Evolutionary conservation across 2,329 filamentous ascomycete genomes (phyloP), one percentile per base, ranked within the genome.

Genomic region (Pyricularia pennisetigena): DNA sequence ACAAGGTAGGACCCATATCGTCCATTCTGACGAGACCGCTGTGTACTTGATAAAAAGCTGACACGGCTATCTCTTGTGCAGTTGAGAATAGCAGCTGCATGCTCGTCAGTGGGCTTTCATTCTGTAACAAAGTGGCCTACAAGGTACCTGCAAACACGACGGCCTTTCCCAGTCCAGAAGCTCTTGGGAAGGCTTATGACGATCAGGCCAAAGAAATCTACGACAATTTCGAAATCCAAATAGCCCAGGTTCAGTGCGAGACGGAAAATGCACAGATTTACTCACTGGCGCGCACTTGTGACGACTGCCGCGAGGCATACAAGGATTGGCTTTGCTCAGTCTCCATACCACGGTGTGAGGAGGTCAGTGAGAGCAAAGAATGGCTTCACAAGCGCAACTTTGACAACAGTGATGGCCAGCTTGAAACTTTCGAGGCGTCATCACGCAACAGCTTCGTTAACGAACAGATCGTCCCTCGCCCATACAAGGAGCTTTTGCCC

Each of bases 271-370:
- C 89, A 41, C 87, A 91, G 16, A 86, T 86, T 71, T 99, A 97
- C 79, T 97, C 93, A 1, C 87, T 98, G 16, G 90, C 88, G 1
- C 86, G 88, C 61, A 86, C 79, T 72, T 99, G 95, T 81, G 78
- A 81, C 62, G 86, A 96, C 77, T 99, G 95, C 78, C 86, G 82
- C 20, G 74, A 76, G 0, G 92, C 93, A 9, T 99, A 99, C 84
- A 97, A 96, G 77, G 83, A 88, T 74, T 99, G 95, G 95, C 88
- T 99, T 24, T 99, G 95, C 80, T 91, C 92, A 28, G 93, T 98
- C 30, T 90, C 88, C 20, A 95, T 99, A 70, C 95, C 95, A 0
- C 91, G 94, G 32, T 99, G 95, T 80, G 90, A 92, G 74, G 94
- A 97, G 79, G 95, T 91, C 73, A 63, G 10, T n/a, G 86, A 84